phyloP scores from a whole-genome alignment of 441 rosid genomes.

The Pelargonium myrrhifolium region DNA sequence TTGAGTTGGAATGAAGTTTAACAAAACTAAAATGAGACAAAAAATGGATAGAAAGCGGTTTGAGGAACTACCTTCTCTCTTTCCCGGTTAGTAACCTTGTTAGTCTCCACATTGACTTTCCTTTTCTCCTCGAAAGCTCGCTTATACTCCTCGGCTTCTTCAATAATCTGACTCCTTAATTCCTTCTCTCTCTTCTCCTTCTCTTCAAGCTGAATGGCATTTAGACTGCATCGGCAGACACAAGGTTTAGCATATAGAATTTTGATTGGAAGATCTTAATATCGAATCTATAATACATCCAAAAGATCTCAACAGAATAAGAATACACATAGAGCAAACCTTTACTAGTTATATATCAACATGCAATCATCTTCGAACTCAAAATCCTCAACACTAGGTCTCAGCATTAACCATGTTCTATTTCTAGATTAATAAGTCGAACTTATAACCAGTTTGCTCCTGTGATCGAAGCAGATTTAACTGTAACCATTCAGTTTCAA shows the following conservation, averaged over 20 bases:
- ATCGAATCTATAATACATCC: background rate
- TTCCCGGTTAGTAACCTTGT: slow-evolving; percentile 53
- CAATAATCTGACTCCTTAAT: slow-evolving; percentile 56
- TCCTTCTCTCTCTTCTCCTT: slow-evolving; percentile 76
- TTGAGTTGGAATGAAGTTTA: too few relatives aligned
- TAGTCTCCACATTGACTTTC: slow-evolving; percentile 52
- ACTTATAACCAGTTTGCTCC: too few relatives aligned
- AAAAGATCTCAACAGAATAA: background rate
- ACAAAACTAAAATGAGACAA: background rate
- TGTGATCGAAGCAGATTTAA: too few relatives aligned
- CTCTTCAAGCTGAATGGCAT: slow-evolving; percentile 63
- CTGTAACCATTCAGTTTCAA: too few relatives aligned
- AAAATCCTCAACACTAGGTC: too few relatives aligned
- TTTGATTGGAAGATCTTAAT: background rate
- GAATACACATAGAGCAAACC: too few relatives aligned
- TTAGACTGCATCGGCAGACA: slow-evolving; percentile 38
- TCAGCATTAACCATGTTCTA: too few relatives aligned
- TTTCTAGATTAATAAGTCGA: too few relatives aligned
- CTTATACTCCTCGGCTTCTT: slow-evolving; percentile 55
- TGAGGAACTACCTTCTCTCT: slow-evolving; percentile 47
- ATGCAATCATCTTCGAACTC: too few relatives aligned
- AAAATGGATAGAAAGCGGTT: background rate
- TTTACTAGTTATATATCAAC: too few relatives aligned
- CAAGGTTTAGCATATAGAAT: background rate
- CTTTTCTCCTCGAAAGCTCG: slow-evolving; percentile 61